Conservation (phyloP, 192 early-diverging fungal species). For the Entrophospora sp. region DNA sequence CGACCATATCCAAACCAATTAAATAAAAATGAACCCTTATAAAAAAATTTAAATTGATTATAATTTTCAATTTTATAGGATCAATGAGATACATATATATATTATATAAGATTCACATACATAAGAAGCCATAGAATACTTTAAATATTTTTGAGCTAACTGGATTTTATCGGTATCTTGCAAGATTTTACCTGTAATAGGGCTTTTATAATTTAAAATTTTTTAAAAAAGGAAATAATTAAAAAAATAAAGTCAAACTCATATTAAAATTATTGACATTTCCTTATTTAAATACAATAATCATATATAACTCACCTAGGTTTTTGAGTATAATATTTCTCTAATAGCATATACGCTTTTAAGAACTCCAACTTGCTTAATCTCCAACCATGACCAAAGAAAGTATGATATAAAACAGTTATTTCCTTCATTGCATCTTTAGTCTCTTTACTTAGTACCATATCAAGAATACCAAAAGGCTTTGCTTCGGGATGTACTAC, state of each 20-base stretch:
- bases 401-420: constrained; percentile 29
- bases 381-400: constrained; percentile 37
- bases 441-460: constrained; percentile 23
- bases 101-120: constrained; percentile 20
- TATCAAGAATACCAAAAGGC: constrained; percentile 4
- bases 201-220: constrained; percentile 13
- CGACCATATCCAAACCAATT: constrained; percentile 15
- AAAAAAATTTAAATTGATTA: background rate
- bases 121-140: constrained; percentile 34
- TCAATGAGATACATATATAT: background rate
- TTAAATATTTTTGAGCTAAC: constrained; percentile 28
- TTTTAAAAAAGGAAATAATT: background rate
- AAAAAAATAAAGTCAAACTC: background rate
- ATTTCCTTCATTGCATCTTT: constrained; percentile 34
- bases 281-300: too few relatives aligned
- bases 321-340: constrained; percentile 27
- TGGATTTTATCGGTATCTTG: constrained; percentile 28
- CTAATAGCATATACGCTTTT: constrained; percentile 29
- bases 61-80: too few relatives aligned
- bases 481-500: background rate
- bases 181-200: constrained; percentile 23
- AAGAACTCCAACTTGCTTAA: constrained; percentile 28
- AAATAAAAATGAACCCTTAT: constrained; percentile 15
- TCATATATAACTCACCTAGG: constrained; percentile 28
- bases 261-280: too few relatives aligned